Evolutionary conservation across 2,329 filamentous ascomycete species (phyloP).

Genomic region (Epichloe hybrida): DNA sequence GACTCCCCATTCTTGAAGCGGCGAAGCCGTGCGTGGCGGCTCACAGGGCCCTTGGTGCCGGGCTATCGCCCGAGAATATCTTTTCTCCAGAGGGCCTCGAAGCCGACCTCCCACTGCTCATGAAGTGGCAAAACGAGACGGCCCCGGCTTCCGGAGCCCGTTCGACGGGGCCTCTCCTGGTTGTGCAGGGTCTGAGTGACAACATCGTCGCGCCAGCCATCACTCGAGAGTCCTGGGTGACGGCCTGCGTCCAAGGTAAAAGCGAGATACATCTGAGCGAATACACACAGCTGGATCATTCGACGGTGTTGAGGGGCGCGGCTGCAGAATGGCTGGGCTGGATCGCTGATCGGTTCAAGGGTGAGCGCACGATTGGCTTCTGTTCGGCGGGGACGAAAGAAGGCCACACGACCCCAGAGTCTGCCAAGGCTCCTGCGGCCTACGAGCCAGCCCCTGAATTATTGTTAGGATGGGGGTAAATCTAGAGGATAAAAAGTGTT

Average conservation of each 20-base stretch:
- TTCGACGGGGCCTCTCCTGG: constrained; percentile 3
- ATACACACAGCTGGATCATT: constrained; percentile 5
- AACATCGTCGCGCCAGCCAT: not conserved
- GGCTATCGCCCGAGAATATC: not conserved
- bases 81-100: not conserved
- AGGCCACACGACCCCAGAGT: too few species aligned
- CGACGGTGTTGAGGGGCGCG: not conserved
- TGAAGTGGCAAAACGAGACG: constrained; percentile 2
- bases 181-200: constrained; percentile 7
- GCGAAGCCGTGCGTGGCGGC: constrained; percentile 3
- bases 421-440: too few species aligned
- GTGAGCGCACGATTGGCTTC: not conserved
- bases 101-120: not conserved
- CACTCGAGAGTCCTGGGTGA: constrained; percentile 4
- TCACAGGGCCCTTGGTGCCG: constrained; percentile 1
- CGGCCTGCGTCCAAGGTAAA: not conserved
- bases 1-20: not conserved
- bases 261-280: constrained; percentile 6
- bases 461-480: too few species aligned
- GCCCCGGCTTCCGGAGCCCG: constrained; percentile 3
- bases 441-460: too few species aligned
- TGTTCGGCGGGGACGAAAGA: not conserved
- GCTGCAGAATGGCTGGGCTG: constrained; percentile 6
- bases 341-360: constrained; percentile 2
- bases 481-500: too few species aligned